A percentile compares a stretch with the other conserved stretches of the same genome.
Conservation (phyloP, 2,329 filamentous ascomycete genomes). For the Oidium heveae region DNA sequence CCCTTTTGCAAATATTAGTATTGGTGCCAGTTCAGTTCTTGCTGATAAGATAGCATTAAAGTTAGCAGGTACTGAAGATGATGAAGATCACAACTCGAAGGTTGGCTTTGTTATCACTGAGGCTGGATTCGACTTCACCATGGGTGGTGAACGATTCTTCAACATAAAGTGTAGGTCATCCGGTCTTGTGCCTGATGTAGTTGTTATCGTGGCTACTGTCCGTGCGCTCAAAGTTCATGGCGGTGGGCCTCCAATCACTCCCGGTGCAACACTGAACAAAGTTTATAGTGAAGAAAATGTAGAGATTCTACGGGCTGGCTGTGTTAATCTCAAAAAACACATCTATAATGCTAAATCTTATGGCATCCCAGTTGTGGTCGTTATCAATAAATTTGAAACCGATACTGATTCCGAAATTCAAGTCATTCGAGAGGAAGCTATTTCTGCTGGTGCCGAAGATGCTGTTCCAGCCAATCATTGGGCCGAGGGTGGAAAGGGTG, state of each 20-base stretch:
- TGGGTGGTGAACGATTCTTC: constrained; percentile 98
- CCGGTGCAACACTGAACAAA: constrained; percentile 60
- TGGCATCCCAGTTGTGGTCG: constrained; percentile 82
- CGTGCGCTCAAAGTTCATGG: constrained; percentile 93
- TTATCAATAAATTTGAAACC: constrained; percentile 88
- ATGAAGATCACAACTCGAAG: constrained; percentile 63
- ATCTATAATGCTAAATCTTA: constrained; percentile 75
- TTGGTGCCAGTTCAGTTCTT: constrained; percentile 84
- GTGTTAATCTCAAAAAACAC: constrained; percentile 87
- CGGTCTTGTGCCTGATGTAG: constrained; percentile 73
- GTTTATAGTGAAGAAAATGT: constrained; percentile 88
- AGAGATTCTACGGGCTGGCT: constrained; percentile 70
- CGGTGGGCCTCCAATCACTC: constrained; percentile 77
- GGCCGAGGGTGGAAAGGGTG: constrained; percentile 81
- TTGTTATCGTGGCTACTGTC: constrained; percentile 86
- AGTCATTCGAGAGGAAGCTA: constrained; percentile 70
- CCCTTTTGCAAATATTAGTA: constrained; percentile 95
- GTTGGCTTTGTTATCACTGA: constrained; percentile 88
- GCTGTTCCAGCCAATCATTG: constrained; percentile 90
- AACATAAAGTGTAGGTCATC: constrained; percentile 98
- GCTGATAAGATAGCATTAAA: constrained; percentile 91
- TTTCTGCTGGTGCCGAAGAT: constrained; percentile 79
- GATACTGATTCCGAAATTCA: constrained; percentile 83
- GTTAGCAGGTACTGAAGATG: constrained; percentile 77
- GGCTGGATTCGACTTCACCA: constrained; percentile 96